Percentiles rank a stretch among this genome's conserved stretches.
phyloP scores from a whole-genome alignment of 23 red algal species.

The Cyanidioschyzon merolae region DNA sequence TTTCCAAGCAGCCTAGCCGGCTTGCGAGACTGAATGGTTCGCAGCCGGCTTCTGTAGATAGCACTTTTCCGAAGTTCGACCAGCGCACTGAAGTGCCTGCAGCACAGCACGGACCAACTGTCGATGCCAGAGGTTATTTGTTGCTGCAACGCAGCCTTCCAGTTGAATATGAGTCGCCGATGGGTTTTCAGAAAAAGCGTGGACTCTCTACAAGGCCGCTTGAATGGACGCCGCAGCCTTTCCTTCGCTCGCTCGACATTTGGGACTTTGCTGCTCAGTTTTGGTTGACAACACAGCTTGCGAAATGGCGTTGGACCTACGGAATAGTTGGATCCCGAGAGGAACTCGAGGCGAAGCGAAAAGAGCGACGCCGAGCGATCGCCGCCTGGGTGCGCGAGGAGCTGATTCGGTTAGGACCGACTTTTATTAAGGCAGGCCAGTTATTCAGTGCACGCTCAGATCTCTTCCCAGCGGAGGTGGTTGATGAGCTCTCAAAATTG shows the following conservation, averaged over 20 bases:
- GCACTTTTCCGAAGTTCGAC: background rate
- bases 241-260: background rate
- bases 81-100: background rate
- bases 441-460: constrained; percentile 52
- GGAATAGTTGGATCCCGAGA: background rate
- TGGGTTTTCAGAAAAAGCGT: background rate
- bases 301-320: constrained; percentile 13
- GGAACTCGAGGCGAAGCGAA: background rate
- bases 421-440: constrained; percentile 54
- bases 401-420: constrained; percentile 4
- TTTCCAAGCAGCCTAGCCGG: background rate
- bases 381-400: constrained; percentile 18
- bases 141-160: background rate
- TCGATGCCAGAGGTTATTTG: background rate
- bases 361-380: background rate
- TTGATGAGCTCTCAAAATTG: constrained; percentile 58
- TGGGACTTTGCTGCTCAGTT: background rate
- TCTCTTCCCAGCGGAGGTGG: constrained; percentile 53
- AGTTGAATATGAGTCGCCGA: background rate
- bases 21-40: background rate
- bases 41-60: background rate
- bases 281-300: background rate
- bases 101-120: background rate
- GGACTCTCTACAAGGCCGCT: background rate
- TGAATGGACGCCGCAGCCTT: background rate